Conservation (phyloP, 441 rosid genomes). For the Bocquillonia castaneifolia region DNA sequence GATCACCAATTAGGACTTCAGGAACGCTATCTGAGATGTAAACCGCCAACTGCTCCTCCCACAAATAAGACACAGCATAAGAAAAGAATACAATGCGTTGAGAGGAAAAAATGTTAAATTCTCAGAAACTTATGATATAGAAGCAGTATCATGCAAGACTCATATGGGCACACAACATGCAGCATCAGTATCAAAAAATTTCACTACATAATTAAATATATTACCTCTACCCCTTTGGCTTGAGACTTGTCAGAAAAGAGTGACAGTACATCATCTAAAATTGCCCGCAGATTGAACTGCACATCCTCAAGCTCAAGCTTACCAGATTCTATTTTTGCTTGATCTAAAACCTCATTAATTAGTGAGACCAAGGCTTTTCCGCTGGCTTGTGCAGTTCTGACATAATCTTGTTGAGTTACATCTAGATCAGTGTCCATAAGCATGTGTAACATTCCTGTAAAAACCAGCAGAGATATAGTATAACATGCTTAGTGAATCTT, state of each 20-base stretch:
- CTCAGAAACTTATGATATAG: not conserved
- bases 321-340: slow-evolving; percentile 93
- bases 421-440: slow-evolving; percentile 86
- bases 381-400: slow-evolving; percentile 83
- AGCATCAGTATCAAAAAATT: not conserved
- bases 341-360: slow-evolving; percentile 89
- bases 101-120: not conserved
- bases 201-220: slow-evolving; percentile 1
- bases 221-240: slow-evolving; percentile 85
- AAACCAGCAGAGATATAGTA: not conserved
- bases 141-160: not conserved
- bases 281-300: slow-evolving; percentile 65
- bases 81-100: not conserved
- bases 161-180: not conserved
- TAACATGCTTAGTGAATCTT: slow-evolving; percentile 10
- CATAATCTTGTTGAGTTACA: slow-evolving; percentile 80
- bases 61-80: slow-evolving; percentile 9
- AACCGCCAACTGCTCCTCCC: slow-evolving; percentile 65
- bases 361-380: slow-evolving; percentile 87
- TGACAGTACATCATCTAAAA: slow-evolving; percentile 81
- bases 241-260: slow-evolving; percentile 86
- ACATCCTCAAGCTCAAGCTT: slow-evolving; percentile 88
- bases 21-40: slow-evolving; percentile 82
- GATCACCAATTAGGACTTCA: slow-evolving; percentile 73
- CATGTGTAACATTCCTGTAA: slow-evolving; percentile 83